phyloP scores from a whole-genome alignment of 257 asterid species.

The Primulina tabacum region DNA sequence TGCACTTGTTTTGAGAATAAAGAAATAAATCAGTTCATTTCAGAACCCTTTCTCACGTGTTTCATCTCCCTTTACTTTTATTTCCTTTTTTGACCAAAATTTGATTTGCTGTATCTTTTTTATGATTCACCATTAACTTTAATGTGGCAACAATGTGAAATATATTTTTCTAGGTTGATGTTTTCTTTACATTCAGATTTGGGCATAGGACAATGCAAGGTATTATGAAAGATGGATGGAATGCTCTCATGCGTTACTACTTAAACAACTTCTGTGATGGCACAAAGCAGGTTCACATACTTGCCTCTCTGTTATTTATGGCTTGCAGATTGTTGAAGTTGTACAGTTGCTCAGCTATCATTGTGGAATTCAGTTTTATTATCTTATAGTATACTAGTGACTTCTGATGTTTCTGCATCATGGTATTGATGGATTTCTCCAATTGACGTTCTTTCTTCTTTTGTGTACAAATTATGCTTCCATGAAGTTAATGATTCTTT shows the following conservation, averaged over 20 bases:
- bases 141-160: conserved; percentile 9
- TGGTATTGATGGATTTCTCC: background rate
- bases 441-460: background rate
- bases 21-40: background rate
- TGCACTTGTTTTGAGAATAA: background rate
- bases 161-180: conserved; percentile 17
- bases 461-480: background rate
- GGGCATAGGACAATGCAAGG: conserved; percentile 84
- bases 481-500: background rate
- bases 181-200: conserved; percentile 37
- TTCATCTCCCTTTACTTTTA: background rate
- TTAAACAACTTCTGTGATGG: conserved; percentile 91
- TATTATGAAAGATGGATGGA: conserved; percentile 61
- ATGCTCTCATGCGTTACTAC: conserved; percentile 81
- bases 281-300: conserved; percentile 70
- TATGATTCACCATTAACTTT: conserved; percentile 2
- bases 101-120: background rate
- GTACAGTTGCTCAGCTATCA: conserved; percentile 13
- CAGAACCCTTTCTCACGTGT: conserved; percentile 1
- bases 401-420: background rate
- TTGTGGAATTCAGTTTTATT: conserved; percentile 9
- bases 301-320: conserved; percentile 23
- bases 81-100: conserved; percentile 5
- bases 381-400: conserved; percentile 11
- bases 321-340: conserved; percentile 11